Evolutionary conservation across 805 yeast species (phyloP).

Genomic region (Blastobotrys peoriensis): DNA sequence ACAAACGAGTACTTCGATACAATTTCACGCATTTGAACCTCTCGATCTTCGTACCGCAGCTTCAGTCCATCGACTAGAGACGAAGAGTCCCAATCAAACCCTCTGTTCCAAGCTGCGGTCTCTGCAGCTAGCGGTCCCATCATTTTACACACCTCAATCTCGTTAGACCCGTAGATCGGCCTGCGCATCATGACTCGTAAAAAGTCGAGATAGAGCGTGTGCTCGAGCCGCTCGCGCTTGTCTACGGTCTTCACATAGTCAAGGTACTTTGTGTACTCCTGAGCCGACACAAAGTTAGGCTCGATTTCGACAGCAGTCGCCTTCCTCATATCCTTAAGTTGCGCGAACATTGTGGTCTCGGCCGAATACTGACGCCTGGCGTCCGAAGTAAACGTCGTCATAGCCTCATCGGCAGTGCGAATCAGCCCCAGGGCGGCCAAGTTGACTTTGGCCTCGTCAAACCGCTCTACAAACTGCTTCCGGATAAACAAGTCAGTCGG

Average conservation of each 20-base stretch:
- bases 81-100: conserved; percentile 16
- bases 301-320: conserved; percentile 14
- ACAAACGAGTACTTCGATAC: conserved; percentile 60
- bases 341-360: conserved; percentile 1
- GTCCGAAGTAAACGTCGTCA: conserved; percentile 21
- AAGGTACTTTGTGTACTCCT: conserved; percentile 53
- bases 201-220: conserved; percentile 55
- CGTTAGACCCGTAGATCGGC: conserved; percentile 65
- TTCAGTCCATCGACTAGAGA: conserved; percentile 16
- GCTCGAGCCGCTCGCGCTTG: conserved; percentile 47
- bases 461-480: conserved; percentile 27
- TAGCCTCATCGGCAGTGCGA: conserved; percentile 48
- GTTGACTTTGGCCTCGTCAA: conserved; percentile 35
- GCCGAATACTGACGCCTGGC: conserved; percentile 8
- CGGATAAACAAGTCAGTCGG: conserved; percentile 37
- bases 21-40: conserved; percentile 13
- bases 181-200: conserved; percentile 53
- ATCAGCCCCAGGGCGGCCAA: conserved; percentile 56
- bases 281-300: conserved; percentile 28
- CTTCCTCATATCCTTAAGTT: conserved; percentile 15
- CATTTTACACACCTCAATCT: conserved; percentile 38
- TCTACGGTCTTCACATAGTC: conserved; percentile 48
- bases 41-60: conserved; percentile 13
- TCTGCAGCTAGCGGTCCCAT: conserved; percentile 4
- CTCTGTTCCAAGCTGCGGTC: conserved; percentile 5